Evolutionary conservation across 148 eudicot species (phyloP).

Genomic region (Chenopodium formosanum): DNA sequence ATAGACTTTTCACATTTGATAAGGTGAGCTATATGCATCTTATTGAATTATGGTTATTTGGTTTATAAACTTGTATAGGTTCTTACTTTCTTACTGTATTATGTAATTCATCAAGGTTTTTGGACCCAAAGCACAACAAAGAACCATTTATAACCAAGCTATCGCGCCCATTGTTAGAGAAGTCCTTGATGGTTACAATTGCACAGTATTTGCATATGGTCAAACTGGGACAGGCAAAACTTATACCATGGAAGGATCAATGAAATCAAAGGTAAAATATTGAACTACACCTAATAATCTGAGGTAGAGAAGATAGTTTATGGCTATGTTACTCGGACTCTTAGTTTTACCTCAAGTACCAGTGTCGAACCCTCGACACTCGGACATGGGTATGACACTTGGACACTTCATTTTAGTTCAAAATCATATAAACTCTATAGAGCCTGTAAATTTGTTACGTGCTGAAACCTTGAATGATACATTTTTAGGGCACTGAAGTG

Average conservation of each 20-base stretch:
- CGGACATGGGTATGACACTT: too few species aligned
- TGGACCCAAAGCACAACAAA: conserved; percentile 83
- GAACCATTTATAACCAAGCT: conserved; percentile 79
- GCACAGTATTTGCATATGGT: conserved; percentile 91
- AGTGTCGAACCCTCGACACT: too few species aligned
- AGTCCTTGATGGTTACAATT: conserved; percentile 83
- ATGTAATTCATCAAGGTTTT: conserved; percentile 49
- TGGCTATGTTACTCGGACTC: too few species aligned
- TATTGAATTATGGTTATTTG: background rate
- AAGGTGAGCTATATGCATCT: conserved; percentile 45
- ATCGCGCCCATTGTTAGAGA: conserved; percentile 77
- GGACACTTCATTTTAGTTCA: too few species aligned
- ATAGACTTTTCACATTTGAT: conserved; percentile 77
- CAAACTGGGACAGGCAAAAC: conserved; percentile 96
- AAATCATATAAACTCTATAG: too few species aligned
- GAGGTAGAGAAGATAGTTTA: too few species aligned
- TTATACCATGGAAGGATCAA: conserved; percentile 91
- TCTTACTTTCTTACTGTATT: background rate
- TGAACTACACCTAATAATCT: background rate
- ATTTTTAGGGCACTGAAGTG: conserved; percentile 56
- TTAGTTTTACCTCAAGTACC: too few species aligned
- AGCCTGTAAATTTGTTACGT: too few species aligned
- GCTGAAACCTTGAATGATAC: background rate
- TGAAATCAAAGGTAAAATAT: conserved; percentile 64
- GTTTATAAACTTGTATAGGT: background rate